A percentile compares a stretch with the other conserved stretches of the same genome.
Conservation (phyloP, 192 early-diverging fungal species). For the Umbelopsis sp. region DNA sequence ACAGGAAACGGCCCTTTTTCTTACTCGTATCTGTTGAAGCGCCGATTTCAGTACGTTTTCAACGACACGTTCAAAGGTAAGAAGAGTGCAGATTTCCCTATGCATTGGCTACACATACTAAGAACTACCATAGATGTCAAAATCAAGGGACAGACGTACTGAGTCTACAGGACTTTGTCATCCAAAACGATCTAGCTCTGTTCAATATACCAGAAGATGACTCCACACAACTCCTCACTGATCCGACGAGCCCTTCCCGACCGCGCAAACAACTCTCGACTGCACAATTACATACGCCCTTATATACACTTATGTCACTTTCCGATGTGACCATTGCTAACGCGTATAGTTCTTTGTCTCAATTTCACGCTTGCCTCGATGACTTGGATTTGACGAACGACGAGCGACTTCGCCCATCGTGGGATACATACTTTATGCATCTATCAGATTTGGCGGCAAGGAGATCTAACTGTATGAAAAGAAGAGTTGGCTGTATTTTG, state of each 20-base stretch:
- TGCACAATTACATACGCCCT: conserved; percentile 17
- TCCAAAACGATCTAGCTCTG: conserved; percentile 52
- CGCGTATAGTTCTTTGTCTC: conserved; percentile 34
- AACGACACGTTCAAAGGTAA: conserved; percentile 54
- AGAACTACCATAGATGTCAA: not conserved
- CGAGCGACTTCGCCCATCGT: conserved; percentile 83
- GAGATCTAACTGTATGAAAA: conserved; percentile 98
- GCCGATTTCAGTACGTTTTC: conserved; percentile 70
- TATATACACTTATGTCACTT: conserved; percentile 45
- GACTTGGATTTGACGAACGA: conserved; percentile 64
- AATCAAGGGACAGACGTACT: conserved; percentile 19
- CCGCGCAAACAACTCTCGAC: not conserved
- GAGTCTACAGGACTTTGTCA: conserved; percentile 63
- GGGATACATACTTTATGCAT: conserved; percentile 99
- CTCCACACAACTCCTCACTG: conserved; percentile 12
- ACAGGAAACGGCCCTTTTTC: conserved; percentile 79
- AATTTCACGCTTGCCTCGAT: conserved; percentile 49
- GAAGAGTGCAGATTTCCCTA: not conserved
- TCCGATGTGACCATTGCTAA: conserved; percentile 74
- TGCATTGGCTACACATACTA: not conserved
- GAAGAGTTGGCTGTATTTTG: conserved; percentile 93
- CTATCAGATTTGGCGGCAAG: conserved; percentile 89
- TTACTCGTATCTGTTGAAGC: conserved; percentile 86
- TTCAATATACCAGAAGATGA: conserved; percentile 39
- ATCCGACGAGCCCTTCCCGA: conserved; percentile 2